Evolutionary conservation across 2,329 filamentous ascomycete genomes (phyloP), one percentile per base, ranked within the genome.

Genomic region (Thermothelomyces thermophilus): DNA sequence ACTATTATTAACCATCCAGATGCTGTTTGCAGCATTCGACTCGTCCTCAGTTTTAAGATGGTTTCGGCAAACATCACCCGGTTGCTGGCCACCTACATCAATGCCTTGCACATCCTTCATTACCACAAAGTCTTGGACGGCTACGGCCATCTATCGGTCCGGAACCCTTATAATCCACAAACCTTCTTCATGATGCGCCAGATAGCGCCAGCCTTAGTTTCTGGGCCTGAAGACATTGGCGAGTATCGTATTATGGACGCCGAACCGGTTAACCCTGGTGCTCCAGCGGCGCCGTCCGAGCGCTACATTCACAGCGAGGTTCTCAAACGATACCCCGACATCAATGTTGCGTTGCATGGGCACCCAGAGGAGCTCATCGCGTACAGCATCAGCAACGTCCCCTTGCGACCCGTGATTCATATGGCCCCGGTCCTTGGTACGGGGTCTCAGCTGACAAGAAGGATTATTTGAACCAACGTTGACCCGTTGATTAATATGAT

Each of bases 91-190:
- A 45, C 30, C 9, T 56, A 51, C 30, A 70, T 77, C 19, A 67
- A 66, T 3, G 74, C 70, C 33, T 69, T 67, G 51, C 75, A 77
- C 58, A 78, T 79, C 44, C 70, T 80, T 1, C 73, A 78, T 60
- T 60, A 73, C 48, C 66, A 78, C 42, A 65, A 65, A 41, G 67
- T 79, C 7, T 59, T 80, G 31, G 76, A 79, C 50, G 75, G 73
- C 1, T 80, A 74, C 56, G 75, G 76, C 16, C 76, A 80, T 55
- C 65, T 80, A 11, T 77, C 75, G 2, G 66, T 77, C 17, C 69
- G 77, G 5, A 70, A 76, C 49, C 75, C 76, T 0, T 46, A 61
- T 31, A 70, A 75, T 9, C 59, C 68, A 1, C 60, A 67, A 2
- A 63, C 66, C 41, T 78, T 76, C 61, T 66, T 78, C 51, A 72